These are phyloP conservation scores for Dalechampia spathulata DNA, from an alignment of 441 rosid species.

Conservation along the genomic window DNA sequence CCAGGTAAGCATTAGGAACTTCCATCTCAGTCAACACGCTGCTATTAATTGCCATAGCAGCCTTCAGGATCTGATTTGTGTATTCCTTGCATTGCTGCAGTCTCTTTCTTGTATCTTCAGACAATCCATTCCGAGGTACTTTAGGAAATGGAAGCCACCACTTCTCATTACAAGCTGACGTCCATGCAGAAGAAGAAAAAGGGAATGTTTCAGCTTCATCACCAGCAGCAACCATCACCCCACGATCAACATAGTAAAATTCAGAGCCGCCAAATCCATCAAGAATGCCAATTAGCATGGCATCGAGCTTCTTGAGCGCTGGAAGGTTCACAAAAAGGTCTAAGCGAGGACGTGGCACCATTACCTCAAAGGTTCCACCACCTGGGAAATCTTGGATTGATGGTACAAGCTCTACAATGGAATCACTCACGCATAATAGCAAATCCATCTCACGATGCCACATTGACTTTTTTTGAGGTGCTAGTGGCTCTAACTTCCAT, in stretches of 20 bases:
- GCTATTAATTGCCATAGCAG: conserved; percentile 89
- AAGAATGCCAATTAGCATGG: conserved; percentile 65
- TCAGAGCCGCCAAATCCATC: conserved; percentile 59
- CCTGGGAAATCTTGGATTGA: conserved; percentile 77
- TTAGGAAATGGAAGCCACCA: conserved; percentile 97
- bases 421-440: conserved; percentile 74
- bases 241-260: conserved; percentile 80
- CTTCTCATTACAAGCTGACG: conserved; percentile 68
- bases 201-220: conserved; percentile 28
- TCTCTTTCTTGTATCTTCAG: conserved; percentile 58
- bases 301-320: conserved; percentile 87
- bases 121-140: conserved; percentile 62
- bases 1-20: conserved; percentile 70
- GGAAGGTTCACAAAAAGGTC: conserved; percentile 77
- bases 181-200: conserved; percentile 21
- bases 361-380: conserved; percentile 75
- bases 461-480: conserved; percentile 72
- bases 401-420: conserved; percentile 84
- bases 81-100: conserved; percentile 75
- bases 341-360: conserved; percentile 73
- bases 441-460: conserved; percentile 91
- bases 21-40: conserved; percentile 81
- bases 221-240: conserved; percentile 46
- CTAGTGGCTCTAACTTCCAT: conserved; percentile 84
- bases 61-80: conserved; percentile 84